Base-by-base conservation (phyloP, 768 basidiomycete species). In the Leccinellum rugosiceps region DNA sequence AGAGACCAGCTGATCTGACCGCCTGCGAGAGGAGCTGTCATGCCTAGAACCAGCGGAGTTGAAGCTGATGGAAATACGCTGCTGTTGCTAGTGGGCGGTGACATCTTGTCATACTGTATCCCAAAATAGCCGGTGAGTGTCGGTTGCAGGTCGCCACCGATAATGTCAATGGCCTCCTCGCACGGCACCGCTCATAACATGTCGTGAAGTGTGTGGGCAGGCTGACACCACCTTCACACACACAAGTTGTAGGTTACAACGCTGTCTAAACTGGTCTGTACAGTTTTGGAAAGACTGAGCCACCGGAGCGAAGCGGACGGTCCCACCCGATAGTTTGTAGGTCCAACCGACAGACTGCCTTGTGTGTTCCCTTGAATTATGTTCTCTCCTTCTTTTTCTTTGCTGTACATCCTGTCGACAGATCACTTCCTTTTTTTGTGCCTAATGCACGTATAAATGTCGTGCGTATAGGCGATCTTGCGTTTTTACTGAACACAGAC, bases 251-350 rank as follows among this genome's bases (percentile, higher is more conserved):
- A 54, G 30, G 41, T 34, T 52, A 52, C 60, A 52, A 58, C 7
- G 25, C 46, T 19, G 3, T 51, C 31, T 13, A 47, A 30, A 41
- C 50, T 14, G 5, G 23, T 41, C 50, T 52, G 56, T 67, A 57
- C 58, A 9, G 17, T 56, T 68, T 69, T 60, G 68, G 67, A 54
- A 69, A 6, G 17, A 17, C 52, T 43, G 58, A 32, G 51, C 58
- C 58, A 1, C 15, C 32, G 35, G 44, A 45, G 35, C 50, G 13
- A 59, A 46, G 62, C 60, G 46, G 31, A 23, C 52, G 28, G 32
- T 51, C 60, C 34, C 48, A 64, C 55, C 17, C 46, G 15, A 46
- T 44, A 26, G 0, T 56, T 58, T 61, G 67, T 69, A 53, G 67
- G 68, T 69, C 63, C 68, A 53, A 5, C 34, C 34, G 64, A 47